A percentile compares a stretch with the other conserved stretches of the same genome.
phyloP scores from a whole-genome alignment of 2,329 filamentous ascomycete genomes.

The Westerdykella ornata region DNA sequence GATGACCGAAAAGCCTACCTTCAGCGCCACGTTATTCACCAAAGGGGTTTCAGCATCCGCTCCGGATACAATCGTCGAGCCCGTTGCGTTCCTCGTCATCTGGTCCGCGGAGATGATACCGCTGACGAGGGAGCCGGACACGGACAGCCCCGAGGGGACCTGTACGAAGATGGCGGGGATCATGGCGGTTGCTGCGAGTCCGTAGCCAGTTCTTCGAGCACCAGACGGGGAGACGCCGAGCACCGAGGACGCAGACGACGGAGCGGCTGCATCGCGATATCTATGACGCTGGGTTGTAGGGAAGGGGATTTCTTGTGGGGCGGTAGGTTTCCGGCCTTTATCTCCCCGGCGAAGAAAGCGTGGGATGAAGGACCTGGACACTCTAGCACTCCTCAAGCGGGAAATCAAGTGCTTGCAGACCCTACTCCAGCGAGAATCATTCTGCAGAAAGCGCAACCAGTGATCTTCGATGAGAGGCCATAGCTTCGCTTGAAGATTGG shows the following conservation, averaged over 20 bases:
- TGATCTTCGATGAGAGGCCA: constrained; percentile 47
- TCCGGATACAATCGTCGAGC: constrained; percentile 37
- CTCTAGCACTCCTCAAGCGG: too few relatives aligned
- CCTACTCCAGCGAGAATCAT: constrained; percentile 34
- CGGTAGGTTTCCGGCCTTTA: too few relatives aligned
- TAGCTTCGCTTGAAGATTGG: constrained; percentile 71
- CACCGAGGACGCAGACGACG: too few relatives aligned
- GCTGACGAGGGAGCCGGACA: constrained; percentile 51
- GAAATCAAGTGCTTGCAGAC: constrained; percentile 15
- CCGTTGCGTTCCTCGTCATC: constrained; percentile 45
- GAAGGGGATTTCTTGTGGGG: too few relatives aligned
- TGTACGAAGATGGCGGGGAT: constrained; percentile 77
- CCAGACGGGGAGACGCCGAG: too few relatives aligned
- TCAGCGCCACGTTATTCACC: constrained; percentile 43
- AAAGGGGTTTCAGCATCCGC: constrained; percentile 18
- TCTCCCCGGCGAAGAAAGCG: too few relatives aligned
- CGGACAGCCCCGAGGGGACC: constrained; percentile 54
- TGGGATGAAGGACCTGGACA: too few relatives aligned
- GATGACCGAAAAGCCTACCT: constrained; percentile 44
- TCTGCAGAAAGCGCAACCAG: constrained; percentile 45
- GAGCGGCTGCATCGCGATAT: too few relatives aligned
- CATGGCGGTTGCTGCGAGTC: constrained; percentile 76
- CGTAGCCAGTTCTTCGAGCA: constrained; percentile 49
- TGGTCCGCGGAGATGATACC: constrained; percentile 53
- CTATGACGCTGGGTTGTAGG: too few relatives aligned